These are phyloP conservation scores for Zelonia costaricensis DNA, from an alignment of 208 protist genomes.

Conservation along the genomic window DNA sequence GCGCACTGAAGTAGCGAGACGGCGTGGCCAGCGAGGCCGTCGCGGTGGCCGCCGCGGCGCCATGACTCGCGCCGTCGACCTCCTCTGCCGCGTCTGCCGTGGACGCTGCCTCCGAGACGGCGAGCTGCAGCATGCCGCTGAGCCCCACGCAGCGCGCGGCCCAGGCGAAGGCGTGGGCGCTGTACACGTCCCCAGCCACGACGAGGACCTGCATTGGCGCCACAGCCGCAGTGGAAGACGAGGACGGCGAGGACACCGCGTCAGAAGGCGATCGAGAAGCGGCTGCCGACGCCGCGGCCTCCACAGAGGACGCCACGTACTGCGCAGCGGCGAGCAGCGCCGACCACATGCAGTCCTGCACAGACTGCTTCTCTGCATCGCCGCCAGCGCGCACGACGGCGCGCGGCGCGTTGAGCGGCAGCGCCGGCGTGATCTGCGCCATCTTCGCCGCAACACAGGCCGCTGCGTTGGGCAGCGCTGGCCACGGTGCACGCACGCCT, in stretches of 20 bases:
- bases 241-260: too few species aligned
- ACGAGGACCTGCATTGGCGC: slow-evolving; percentile 45
- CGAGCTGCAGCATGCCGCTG: slow-evolving; percentile 37
- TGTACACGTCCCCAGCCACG: slow-evolving; percentile 47
- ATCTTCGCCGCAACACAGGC: slow-evolving; percentile 10
- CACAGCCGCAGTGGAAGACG: background rate
- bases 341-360: slow-evolving; percentile 47
- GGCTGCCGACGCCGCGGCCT: slow-evolving; percentile 4
- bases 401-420: slow-evolving; percentile 39
- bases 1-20: slow-evolving; percentile 33
- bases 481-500: slow-evolving; percentile 31
- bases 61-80: background rate
- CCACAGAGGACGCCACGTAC: slow-evolving; percentile 36
- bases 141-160: slow-evolving; percentile 68
- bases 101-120: slow-evolving; percentile 13
- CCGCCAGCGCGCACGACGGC: slow-evolving; percentile 36
- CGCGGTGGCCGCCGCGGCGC: background rate
- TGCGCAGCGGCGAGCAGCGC: slow-evolving; percentile 55
- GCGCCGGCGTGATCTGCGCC: slow-evolving; percentile 32
- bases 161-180: slow-evolving; percentile 83
- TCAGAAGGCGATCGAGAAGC: too few species aligned
- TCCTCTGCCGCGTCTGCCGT: background rate
- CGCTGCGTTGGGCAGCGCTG: slow-evolving; percentile 29
- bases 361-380: background rate
- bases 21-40: slow-evolving; percentile 8